phyloP scores from a whole-genome alignment of 495 filamentous ascomycete species.

The Cetradonia linearis region DNA sequence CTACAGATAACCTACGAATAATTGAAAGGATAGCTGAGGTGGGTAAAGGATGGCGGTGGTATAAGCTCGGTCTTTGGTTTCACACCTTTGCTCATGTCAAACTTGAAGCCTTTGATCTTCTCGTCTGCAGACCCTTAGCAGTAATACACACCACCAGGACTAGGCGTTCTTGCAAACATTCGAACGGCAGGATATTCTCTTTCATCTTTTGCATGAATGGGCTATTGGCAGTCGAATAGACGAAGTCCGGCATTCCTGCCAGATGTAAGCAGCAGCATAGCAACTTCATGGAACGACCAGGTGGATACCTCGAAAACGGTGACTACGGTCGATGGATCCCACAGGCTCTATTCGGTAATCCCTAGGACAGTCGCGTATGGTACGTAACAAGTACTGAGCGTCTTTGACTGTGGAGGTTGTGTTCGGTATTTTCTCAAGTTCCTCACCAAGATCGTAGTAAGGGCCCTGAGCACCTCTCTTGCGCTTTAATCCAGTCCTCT shows the following conservation, averaged over 20 bases:
- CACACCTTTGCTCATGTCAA: slow-evolving; percentile 53
- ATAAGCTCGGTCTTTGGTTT: slow-evolving; percentile 56
- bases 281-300: not conserved
- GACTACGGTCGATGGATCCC: slow-evolving; percentile 64
- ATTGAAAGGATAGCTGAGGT: slow-evolving; percentile 56
- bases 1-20: slow-evolving; percentile 35
- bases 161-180: slow-evolving; percentile 42
- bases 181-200: slow-evolving; percentile 52
- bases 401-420: slow-evolving; percentile 23
- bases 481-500: slow-evolving; percentile 72
- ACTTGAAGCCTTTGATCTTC: slow-evolving; percentile 62
- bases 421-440: slow-evolving; percentile 19
- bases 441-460: slow-evolving; percentile 33
- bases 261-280: slow-evolving; percentile 4
- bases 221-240: slow-evolving; percentile 52
- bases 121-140: slow-evolving; percentile 35
- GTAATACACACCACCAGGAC: not conserved
- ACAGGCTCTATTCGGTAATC: slow-evolving; percentile 61
- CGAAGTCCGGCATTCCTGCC: slow-evolving; percentile 60
- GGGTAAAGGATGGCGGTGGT: slow-evolving; percentile 66
- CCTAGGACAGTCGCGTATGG: slow-evolving; percentile 58
- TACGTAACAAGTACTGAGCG: slow-evolving; percentile 45
- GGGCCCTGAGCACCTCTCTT: slow-evolving; percentile 62
- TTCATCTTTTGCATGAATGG: slow-evolving; percentile 56
- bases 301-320: slow-evolving; percentile 67